A percentile compares a stretch with the other conserved stretches of the same genome.
These are phyloP conservation scores for Fusarium palustre DNA, from an alignment of 2,329 filamentous ascomycete genomes.

Conservation along the genomic window DNA sequence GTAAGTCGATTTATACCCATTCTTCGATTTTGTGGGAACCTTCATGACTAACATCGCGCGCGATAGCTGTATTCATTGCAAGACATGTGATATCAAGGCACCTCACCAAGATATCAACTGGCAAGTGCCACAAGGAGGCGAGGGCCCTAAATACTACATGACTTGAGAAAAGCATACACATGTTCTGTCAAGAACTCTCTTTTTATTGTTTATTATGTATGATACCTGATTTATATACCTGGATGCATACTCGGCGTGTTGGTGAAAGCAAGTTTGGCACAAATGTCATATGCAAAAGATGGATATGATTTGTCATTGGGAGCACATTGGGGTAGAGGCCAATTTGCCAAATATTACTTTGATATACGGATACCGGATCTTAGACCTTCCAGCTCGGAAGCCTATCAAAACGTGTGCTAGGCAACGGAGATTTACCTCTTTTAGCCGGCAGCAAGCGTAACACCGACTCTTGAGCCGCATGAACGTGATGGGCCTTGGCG, in stretches of 20 bases:
- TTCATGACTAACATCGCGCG: conserved; percentile 17
- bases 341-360: conserved; percentile 17
- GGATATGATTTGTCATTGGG: conserved; percentile 25
- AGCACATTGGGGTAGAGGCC: conserved; percentile 38
- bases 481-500: conserved; percentile 1
- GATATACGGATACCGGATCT: conserved; percentile 6
- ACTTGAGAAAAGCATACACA: conserved; percentile 55
- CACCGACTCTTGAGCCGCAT: conserved; percentile 28
- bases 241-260: conserved; percentile 40
- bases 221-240: conserved; percentile 46
- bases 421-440: neutral
- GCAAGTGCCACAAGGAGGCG: conserved; percentile 93
- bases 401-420: neutral
- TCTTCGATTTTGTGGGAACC: neutral
- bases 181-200: neutral
- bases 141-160: conserved; percentile 78
- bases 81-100: conserved; percentile 99
- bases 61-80: conserved; percentile 94
- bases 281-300: conserved; percentile 20
- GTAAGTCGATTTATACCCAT: conserved; percentile 68
- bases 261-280: conserved; percentile 18
- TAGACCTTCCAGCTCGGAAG: neutral
- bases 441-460: neutral
- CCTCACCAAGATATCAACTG: conserved; percentile 98
- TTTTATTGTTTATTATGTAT: conserved; percentile 40